Evolutionary conservation across 345 rosid species (phyloP).

Genomic region (Syzygium jambos): DNA sequence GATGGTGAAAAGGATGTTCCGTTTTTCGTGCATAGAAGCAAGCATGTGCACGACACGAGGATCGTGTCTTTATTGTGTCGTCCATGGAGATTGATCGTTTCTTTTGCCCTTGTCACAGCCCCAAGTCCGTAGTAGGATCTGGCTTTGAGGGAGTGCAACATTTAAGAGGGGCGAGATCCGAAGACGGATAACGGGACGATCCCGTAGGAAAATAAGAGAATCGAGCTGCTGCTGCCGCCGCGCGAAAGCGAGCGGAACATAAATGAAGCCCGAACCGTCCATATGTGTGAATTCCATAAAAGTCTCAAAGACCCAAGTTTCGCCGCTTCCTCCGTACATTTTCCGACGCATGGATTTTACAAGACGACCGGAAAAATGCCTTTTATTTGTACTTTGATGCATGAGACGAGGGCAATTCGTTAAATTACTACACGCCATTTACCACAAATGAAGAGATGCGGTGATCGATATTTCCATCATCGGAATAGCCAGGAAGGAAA

Average conservation of each 20-base stretch:
- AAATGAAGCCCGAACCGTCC: not conserved
- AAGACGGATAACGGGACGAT: not conserved
- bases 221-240: not conserved
- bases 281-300: not conserved
- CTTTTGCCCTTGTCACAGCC: too few species aligned
- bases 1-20: not conserved
- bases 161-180: not conserved
- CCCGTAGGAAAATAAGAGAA: not conserved
- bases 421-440: not conserved
- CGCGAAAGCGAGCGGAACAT: not conserved
- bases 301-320: not conserved
- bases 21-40: not conserved
- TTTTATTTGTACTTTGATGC: too few species aligned
- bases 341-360: rapidly evolving
- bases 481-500: not conserved
- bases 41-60: not conserved
- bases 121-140: too few species aligned
- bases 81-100: not conserved
- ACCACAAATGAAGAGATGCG: not conserved
- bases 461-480: not conserved
- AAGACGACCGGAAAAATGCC: too few species aligned
- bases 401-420: not conserved
- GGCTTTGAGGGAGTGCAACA: not conserved
- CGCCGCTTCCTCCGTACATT: not conserved
- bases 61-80: not conserved